A percentile compares a stretch with the other conserved stretches of the same genome.
phyloP scores from a whole-genome alignment of 306 rosid genomes.

The Carpinus fangiana region DNA sequence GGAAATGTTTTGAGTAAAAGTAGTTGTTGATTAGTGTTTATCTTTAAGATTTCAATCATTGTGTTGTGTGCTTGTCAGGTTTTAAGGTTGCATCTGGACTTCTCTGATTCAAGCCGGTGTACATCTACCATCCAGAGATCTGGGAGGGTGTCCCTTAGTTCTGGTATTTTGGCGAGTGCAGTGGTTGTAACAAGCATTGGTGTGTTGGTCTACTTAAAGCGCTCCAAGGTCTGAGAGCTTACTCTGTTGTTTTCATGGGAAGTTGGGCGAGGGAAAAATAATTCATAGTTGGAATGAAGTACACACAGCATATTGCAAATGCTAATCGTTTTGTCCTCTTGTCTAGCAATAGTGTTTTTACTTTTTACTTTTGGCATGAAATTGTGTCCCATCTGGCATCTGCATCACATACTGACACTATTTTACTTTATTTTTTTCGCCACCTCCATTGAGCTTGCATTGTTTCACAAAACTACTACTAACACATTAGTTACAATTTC shows the following conservation, averaged over 20 bases:
- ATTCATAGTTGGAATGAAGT: not conserved
- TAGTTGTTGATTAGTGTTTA: not conserved
- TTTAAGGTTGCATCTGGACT: slow-evolving; percentile 80
- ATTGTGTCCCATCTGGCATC: not conserved
- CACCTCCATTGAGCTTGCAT: too few species aligned
- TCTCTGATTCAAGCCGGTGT: slow-evolving; percentile 35
- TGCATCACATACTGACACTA: not conserved
- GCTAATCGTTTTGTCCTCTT: not conserved
- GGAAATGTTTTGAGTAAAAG: not conserved
- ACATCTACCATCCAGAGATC: slow-evolving; percentile 24
- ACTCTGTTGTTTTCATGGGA: not conserved
- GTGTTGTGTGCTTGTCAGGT: slow-evolving; percentile 47
- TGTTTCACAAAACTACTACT: too few species aligned
- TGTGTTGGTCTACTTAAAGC: slow-evolving; percentile 66
- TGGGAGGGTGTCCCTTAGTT: slow-evolving; percentile 37
- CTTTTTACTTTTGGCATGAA: not conserved
- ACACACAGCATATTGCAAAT: not conserved
- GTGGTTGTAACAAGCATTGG: slow-evolving; percentile 54
- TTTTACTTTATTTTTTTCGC: not conserved
- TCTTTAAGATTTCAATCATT: not conserved
- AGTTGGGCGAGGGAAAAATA: not conserved
- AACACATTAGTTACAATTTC: too few species aligned
- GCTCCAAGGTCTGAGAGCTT: slow-evolving; percentile 44
- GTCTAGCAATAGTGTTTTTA: not conserved
- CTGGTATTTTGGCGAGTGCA: slow-evolving; percentile 63